Evolutionary conservation across 257 asterid species (phyloP), one percentile per base, ranked within the genome.

Genomic region (Paraleonurus japonicus): DNA sequence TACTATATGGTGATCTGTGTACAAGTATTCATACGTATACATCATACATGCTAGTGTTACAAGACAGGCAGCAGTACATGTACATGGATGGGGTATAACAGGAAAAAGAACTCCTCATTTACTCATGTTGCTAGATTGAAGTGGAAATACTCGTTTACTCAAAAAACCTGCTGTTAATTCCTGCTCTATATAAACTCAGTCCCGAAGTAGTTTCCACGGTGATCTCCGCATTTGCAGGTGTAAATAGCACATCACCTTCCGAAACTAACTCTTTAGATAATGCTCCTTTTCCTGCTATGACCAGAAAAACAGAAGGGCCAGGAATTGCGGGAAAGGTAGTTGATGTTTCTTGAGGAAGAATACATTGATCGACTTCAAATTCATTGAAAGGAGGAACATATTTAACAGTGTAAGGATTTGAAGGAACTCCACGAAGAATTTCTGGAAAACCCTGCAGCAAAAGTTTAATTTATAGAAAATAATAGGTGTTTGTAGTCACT

Each of bases 341-440:
- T 8, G 84, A 79, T 37, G 83, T 65, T 72, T 71, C 86, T 61
- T 59, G 64, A 61, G 98, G 98, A 63, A 95, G 95, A 43, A 82
- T 78, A 65, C 96, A 90, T 37, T 70, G 84, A 50, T 95, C 99
- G 17, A 95, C 95, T 88, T 95, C 99, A 45, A 95, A 95, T 76
- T 92, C 97, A 67, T 92, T 97, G 45, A 87, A 92, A 30, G 98
- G 99, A 39, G 99, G 96, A 23, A 60, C 79, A 65, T 87, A 95
- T 71, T 87, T 89, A 69, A 75, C 79, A 3, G 88, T 88, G 26
- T 87, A 88, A 9, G 88, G 88, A 73, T 84, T 81, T 60, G 89
- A 59, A 70, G 86, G 85, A 55, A 73, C 85, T 20, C 97, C 96
- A 5, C 71, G 78, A 5, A 92, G 88, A 48, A 90, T 81, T 54